Evolutionary conservation across 23 red algal species (phyloP).

Genomic region (Agarophyton chilense): DNA sequence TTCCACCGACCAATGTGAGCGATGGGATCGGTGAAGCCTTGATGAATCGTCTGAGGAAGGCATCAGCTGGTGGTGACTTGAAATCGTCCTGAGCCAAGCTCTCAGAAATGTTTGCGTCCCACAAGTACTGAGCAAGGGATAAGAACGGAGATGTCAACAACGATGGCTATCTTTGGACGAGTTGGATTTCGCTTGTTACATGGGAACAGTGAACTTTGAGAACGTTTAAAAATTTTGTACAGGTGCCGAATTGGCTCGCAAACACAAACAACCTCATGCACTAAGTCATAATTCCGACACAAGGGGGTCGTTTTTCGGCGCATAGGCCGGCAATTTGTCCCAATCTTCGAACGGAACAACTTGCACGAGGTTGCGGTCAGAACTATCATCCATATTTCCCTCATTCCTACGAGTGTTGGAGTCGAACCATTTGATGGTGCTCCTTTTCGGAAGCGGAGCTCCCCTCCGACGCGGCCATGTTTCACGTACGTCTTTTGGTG

Average conservation of each 20-base stretch:
- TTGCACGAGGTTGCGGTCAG: background rate
- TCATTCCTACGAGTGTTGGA: background rate
- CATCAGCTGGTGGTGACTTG: slow-evolving; percentile 61
- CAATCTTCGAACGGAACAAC: slow-evolving; percentile 23
- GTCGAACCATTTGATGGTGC: background rate
- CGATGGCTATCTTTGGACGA: no score
- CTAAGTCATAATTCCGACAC: slow-evolving; percentile 24
- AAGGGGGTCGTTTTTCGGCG: slow-evolving; percentile 12
- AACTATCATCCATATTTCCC: background rate
- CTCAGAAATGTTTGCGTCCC: background rate
- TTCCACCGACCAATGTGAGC: slow-evolving; percentile 32
- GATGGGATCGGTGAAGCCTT: slow-evolving; percentile 83
- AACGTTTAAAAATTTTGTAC: background rate
- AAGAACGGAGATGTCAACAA: no score
- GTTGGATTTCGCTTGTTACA: no score
- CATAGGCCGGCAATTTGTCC: slow-evolving; percentile 40
- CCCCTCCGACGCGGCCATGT: slow-evolving; percentile 16
- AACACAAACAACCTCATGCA: background rate
- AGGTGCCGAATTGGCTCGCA: background rate
- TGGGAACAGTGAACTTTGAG: background rate
- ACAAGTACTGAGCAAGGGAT: no score
- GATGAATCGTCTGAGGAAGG: slow-evolving; percentile 87
- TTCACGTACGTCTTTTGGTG: background rate
- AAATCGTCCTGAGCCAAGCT: background rate
- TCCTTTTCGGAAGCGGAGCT: background rate